Base-by-base conservation (phyloP, 805 yeast species). In the Phaffomyces thermotolerans region DNA sequence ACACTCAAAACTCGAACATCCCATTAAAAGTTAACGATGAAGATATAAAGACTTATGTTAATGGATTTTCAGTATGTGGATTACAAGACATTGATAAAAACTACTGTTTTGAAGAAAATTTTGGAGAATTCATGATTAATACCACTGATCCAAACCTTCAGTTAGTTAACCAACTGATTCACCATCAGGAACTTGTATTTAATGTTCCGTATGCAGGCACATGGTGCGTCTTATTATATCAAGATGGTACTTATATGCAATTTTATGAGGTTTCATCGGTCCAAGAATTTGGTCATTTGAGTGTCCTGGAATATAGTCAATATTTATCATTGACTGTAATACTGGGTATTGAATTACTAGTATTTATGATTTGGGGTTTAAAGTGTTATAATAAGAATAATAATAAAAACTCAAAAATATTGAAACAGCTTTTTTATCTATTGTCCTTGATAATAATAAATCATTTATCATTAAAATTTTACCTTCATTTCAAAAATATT, bases 181-280 rank as follows among this genome's bases (percentile, higher is more conserved):
- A 17, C 14, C n/a, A 30, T 13, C 34, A 27, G 18, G 17, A 37
- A 13, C 13, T n/a, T 5, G 17, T 25, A 3, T 31, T 41, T 6
- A 6, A 18, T 2, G 24, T 45, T 4, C 45, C 48, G 4, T 38
- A 41, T 31, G n/a, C 24, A 20, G 48, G 48, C 9, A 42, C 39
- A 5, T 45, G 48, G 48, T 45, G 48, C 23, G 10, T 30, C 6
- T 31, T 45, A 34, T n/a, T 38, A 27, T 45, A 45, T 33, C 48
- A 45, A 25, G 48, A 45, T 37, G 48, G 44, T 8, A 17, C 24
- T 23, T 41, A 41, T 20, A 24, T 40, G 18, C 34, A 39, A 20
- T 12, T 29, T 2, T 38, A 29, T 8, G 6, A 24, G 2, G 24
- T 45, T 7, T 20, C 22, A 9, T 5, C 32, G 5, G n/a, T 24